Base-by-base conservation (phyloP, 2,329 filamentous ascomycete genomes). In the Paecilomyces fulvus region DNA sequence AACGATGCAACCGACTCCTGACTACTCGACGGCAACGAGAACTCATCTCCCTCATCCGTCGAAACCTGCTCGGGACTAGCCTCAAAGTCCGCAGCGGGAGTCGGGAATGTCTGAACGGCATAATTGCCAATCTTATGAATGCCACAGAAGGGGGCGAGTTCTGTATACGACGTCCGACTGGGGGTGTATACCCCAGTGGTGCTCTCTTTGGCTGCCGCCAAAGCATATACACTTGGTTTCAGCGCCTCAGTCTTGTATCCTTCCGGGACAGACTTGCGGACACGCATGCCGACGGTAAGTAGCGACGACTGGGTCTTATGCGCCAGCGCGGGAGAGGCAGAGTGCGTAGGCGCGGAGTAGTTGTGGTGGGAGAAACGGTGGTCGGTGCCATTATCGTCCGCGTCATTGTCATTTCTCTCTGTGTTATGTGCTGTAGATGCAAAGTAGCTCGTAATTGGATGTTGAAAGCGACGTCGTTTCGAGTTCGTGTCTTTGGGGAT, bases 271-370 rank as follows among this genome's bases (percentile, higher is more conserved):
- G 89, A 89, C 76, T 97, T 97, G 69, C 92, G 88, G 53, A 97
- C 82, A 23, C 92, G 87, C 91, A 96, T 96, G 65, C 92, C 92
- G 61, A 97, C 92, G 65, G 82, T 89, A 48, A 96, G 79, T n/a
- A 97, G 85, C 60, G 88, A 88, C 33, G 91, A 81, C 73, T 96
- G 90, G 30, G 95, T 80, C 7, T 79, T 79, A 23, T 80, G 73
- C 1, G 89, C 85, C 12, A 92, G 77, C 3, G 70, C 64, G 3
- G 84, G 83, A 14, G 77, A 73, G 9, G 63, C 70, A 55, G 69
- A 74, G 63, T 64, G 63, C 30, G 73, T 75, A 51, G 68, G 58
- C 28, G 72, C 64, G 51, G 74, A 66, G 62, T 75, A 75, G 63
- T 75, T 74, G 61, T 67, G 69, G 60, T 71, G 69, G 7, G 71